A percentile compares a stretch with the other conserved stretches of the same genome.
Evolutionary conservation across 2,329 filamentous ascomycete species (phyloP).

Genomic region (Xylogone sp.): DNA sequence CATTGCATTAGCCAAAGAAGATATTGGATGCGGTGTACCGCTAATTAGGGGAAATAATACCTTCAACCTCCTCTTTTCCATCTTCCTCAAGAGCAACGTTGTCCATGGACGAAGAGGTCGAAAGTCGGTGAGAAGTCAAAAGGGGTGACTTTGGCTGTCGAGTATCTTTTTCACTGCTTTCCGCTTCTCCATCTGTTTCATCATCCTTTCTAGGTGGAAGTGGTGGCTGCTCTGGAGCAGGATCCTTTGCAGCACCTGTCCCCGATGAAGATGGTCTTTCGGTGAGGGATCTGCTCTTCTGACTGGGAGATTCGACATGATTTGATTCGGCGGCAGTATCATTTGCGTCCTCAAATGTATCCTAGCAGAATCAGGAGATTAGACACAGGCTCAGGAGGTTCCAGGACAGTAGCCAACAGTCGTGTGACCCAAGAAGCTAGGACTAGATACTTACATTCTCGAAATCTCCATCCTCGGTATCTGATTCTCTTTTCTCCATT

Average conservation of each 20-base stretch:
- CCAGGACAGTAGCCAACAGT: constrained; percentile 8
- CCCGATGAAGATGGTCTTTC: constrained; percentile 32
- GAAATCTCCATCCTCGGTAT: constrained; percentile 13
- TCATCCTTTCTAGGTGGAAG: constrained; percentile 11
- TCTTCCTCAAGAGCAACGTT: constrained; percentile 64
- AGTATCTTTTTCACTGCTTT: constrained; percentile 19
- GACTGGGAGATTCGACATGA: constrained; percentile 12
- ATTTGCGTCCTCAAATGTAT: constrained; percentile 79
- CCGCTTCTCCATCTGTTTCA: constrained; percentile 25
- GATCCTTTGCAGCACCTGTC: constrained; percentile 21
- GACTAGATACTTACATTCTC: constrained; percentile 12
- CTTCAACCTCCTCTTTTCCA: constrained; percentile 5
- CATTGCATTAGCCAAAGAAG: constrained; percentile 14
- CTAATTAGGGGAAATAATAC: neutral
- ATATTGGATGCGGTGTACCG: neutral
- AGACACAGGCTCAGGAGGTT: constrained; percentile 7
- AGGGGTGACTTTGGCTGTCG: constrained; percentile 43
- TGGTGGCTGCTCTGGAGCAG: constrained; percentile 22
- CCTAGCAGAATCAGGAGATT: constrained; percentile 39
- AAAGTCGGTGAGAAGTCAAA: constrained; percentile 44
- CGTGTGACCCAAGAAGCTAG: constrained; percentile 13
- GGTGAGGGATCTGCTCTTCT: constrained; percentile 31
- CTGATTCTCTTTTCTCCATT: constrained; percentile 8
- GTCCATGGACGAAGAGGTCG: constrained; percentile 51
- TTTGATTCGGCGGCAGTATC: constrained; percentile 40